Conservation (phyloP, 345 rosid species). For the Triadica sebifera region DNA sequence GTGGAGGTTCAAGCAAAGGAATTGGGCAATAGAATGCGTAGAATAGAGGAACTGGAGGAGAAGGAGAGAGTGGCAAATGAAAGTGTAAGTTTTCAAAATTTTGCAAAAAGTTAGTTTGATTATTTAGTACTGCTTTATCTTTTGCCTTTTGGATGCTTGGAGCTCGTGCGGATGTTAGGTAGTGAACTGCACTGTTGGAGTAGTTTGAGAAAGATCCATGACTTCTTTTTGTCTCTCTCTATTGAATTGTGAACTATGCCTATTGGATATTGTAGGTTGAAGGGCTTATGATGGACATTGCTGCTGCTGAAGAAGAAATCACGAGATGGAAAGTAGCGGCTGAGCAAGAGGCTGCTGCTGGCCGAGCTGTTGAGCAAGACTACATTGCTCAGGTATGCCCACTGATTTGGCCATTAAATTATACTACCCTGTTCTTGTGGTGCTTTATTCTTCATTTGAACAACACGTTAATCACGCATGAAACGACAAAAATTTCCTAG, state of each 20-base stretch:
- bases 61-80: slow-evolving; percentile 91
- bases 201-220: not conserved
- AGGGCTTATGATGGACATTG: slow-evolving; percentile 95
- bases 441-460: not conserved
- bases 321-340: slow-evolving; percentile 98
- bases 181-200: not conserved
- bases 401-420: not conserved
- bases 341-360: slow-evolving; percentile 98
- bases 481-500: not conserved
- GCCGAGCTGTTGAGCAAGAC: slow-evolving; percentile 87
- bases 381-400: slow-evolving; percentile 61
- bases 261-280: slow-evolving; percentile 60
- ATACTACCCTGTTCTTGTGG: not conserved
- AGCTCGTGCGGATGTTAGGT: not conserved
- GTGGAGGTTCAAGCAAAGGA: slow-evolving; percentile 78
- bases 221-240: not conserved
- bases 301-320: slow-evolving; percentile 99
- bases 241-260: slow-evolving; percentile 1
- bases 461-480: not conserved
- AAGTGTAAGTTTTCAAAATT: slow-evolving; percentile 51
- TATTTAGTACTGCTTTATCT: not conserved
- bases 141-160: not conserved
- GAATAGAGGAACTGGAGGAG: slow-evolving; percentile 82
- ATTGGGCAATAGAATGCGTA: slow-evolving; percentile 58
- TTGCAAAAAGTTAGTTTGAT: slow-evolving; percentile 9